phyloP scores from a whole-genome alignment of 306 rosid genomes.

The Carpinus fangiana region DNA sequence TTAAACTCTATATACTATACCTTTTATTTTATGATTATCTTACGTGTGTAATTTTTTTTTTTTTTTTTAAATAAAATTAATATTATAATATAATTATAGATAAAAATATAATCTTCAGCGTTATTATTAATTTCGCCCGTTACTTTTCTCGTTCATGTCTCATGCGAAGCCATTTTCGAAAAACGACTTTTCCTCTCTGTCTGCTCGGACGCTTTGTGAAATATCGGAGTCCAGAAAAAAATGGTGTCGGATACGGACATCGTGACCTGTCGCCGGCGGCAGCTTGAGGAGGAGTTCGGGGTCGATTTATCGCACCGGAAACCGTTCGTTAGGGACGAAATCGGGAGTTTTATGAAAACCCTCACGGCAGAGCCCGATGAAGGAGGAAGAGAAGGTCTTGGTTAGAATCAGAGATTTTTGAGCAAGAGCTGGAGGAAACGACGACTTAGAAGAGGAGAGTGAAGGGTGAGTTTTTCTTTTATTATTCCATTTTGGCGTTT shows the following conservation, averaged over 20 bases:
- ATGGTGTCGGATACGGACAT: constrained; percentile 38
- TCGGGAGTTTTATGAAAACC: constrained; percentile 27
- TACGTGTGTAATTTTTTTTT: no score
- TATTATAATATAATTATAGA: no score
- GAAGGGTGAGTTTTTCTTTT: constrained; percentile 20
- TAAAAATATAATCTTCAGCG: no score
- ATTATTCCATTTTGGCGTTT: background rate
- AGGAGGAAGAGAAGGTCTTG: constrained; percentile 15
- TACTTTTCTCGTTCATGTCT: background rate
- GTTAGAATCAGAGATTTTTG: constrained; percentile 14
- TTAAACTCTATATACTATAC: no score
- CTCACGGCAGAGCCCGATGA: constrained; percentile 3
- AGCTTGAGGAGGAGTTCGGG: constrained; percentile 36
- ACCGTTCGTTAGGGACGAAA: constrained; percentile 35
- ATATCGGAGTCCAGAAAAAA: background rate
- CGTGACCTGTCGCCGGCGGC: constrained; percentile 40
- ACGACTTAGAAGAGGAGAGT: background rate
- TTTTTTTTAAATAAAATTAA: no score
- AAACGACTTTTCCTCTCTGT: background rate
- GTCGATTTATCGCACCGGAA: constrained; percentile 38
- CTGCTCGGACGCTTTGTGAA: background rate
- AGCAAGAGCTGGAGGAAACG: constrained; percentile 1
- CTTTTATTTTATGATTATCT: no score
- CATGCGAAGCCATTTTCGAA: constrained; percentile 32
- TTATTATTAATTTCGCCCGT: no score